phyloP scores from a whole-genome alignment of 163 green algal genomes.

The Scenedesmus sp. region DNA sequence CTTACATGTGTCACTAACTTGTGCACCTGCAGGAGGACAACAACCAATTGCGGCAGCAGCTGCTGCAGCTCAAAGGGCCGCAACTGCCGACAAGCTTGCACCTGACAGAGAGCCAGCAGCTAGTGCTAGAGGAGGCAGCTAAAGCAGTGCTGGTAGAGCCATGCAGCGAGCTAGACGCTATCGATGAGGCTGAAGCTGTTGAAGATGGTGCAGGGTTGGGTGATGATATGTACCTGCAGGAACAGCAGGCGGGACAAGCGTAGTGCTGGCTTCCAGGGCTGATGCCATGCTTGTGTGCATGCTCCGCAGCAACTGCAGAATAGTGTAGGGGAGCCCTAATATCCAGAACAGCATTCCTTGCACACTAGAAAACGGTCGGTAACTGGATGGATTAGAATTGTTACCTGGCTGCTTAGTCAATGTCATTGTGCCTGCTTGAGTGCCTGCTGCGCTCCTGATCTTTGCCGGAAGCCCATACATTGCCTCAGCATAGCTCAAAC shows the following conservation, averaged over 20 bases:
- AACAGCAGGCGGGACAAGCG: neutral
- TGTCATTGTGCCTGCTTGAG: neutral
- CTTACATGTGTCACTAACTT: too few species aligned
- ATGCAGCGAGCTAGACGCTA: neutral
- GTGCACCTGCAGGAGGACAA: conserved; percentile 17
- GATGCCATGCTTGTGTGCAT: neutral
- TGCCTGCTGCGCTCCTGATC: neutral
- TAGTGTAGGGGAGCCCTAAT: too few species aligned
- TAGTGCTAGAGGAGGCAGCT: conserved; percentile 36
- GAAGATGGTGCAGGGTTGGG: neutral
- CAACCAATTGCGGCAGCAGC: neutral
- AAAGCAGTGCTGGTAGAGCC: conserved; percentile 4
- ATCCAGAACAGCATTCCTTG: too few species aligned
- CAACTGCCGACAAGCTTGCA: neutral
- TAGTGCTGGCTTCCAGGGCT: neutral
- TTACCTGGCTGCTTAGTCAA: neutral
- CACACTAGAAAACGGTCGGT: neutral
- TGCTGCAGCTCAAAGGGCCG: neutral
- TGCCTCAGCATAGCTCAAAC: neutral
- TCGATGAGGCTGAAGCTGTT: neutral
- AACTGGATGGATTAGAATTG: neutral
- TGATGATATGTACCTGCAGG: neutral
- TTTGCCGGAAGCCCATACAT: neutral
- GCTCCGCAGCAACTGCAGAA: neutral
- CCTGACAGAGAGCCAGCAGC: neutral